These are phyloP conservation scores for Lepiota venenata DNA, from an alignment of 768 basidiomycete genomes.

Conservation along the genomic window DNA sequence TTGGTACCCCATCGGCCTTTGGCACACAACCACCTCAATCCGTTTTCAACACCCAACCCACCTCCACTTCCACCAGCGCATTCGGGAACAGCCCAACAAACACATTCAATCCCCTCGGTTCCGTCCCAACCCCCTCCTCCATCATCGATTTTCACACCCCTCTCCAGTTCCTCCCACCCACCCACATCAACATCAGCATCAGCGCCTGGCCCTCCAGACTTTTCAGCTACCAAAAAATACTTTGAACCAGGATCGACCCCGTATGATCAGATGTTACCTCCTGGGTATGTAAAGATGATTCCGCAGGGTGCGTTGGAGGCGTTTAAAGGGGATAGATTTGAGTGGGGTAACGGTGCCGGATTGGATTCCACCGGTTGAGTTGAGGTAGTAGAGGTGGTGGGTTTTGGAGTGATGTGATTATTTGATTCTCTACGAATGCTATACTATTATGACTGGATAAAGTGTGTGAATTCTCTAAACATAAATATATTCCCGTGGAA, in stretches of 20 bases:
- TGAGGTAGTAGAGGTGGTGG: slow-evolving; percentile 25
- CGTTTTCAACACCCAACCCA: slow-evolving; percentile 12
- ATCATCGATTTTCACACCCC: background rate
- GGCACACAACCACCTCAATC: slow-evolving; percentile 9
- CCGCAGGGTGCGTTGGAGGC: slow-evolving; percentile 49
- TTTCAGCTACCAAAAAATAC: slow-evolving; percentile 26
- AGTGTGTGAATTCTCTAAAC: too few species aligned
- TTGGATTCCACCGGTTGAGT: slow-evolving; percentile 65
- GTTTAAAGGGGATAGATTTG: slow-evolving; percentile 56
- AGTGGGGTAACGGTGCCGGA: slow-evolving; percentile 69
- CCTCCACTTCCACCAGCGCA: background rate
- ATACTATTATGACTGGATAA: too few species aligned
- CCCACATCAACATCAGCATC: background rate
- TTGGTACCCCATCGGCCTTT: slow-evolving; percentile 7
- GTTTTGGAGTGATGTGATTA: background rate
- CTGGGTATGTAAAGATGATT: slow-evolving; percentile 53
- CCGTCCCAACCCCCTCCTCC: slow-evolving; percentile 1
- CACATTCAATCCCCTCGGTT: slow-evolving; percentile 9
- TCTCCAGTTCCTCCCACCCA: background rate
- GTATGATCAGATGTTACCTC: slow-evolving; percentile 55
- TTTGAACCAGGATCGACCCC: slow-evolving; percentile 44
- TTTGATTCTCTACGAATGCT: too few species aligned
- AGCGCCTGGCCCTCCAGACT: slow-evolving; percentile 1
- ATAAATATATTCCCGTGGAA: too few species aligned
- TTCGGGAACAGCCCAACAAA: slow-evolving; percentile 7